These are phyloP conservation scores for Mycosphaerella arachidis DNA, from an alignment of 2,329 filamentous ascomycete genomes.

Conservation along the genomic window DNA sequence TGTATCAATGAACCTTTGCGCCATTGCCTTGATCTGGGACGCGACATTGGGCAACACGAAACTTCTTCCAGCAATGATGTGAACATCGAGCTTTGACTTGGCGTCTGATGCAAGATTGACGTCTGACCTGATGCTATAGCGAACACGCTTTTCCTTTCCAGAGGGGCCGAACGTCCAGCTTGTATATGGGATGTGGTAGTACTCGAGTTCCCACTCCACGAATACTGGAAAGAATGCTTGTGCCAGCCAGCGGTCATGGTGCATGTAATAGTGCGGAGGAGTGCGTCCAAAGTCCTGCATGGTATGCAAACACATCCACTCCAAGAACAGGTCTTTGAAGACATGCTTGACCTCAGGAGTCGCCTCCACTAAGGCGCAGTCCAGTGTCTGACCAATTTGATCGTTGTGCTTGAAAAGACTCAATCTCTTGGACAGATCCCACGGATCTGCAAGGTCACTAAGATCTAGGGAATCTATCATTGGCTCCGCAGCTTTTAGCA, in stretches of 20 bases:
- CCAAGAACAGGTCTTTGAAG: too few relatives aligned
- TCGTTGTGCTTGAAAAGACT: too few relatives aligned
- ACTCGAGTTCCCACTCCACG: constrained; percentile 7
- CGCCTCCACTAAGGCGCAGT: too few relatives aligned
- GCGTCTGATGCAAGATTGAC: background rate
- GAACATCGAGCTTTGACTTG: background rate
- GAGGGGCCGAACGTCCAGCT: background rate
- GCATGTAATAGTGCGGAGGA: too few relatives aligned
- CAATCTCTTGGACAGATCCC: too few relatives aligned
- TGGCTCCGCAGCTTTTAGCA: too few relatives aligned
- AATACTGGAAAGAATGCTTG: constrained; percentile 11
- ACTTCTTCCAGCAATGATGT: constrained; percentile 3
- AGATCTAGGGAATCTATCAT: too few relatives aligned
- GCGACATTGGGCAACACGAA: constrained; percentile 4
- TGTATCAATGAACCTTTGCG: background rate
- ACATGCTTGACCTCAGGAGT: too few relatives aligned
- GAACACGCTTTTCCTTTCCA: background rate
- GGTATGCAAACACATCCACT: too few relatives aligned
- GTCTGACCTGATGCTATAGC: background rate
- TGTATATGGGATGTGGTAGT: constrained; percentile 6
- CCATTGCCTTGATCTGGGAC: background rate
- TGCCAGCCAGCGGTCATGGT: background rate
- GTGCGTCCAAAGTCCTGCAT: too few relatives aligned
- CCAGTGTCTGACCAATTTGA: too few relatives aligned
- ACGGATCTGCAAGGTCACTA: too few relatives aligned